phyloP scores from a whole-genome alignment of 1,139 yeast genomes.

The Kodamaea sp. region DNA sequence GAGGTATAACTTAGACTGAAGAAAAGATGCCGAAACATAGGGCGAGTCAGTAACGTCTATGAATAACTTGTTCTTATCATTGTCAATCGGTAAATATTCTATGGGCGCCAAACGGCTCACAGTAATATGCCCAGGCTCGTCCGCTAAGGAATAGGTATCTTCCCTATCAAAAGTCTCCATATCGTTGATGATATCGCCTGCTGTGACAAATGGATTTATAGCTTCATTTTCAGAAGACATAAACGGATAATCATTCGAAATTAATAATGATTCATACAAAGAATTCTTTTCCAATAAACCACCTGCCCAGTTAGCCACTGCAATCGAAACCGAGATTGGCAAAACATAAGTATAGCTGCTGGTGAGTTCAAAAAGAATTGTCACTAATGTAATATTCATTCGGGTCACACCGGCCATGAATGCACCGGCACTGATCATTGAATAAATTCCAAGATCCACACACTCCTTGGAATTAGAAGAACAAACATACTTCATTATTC shows the following conservation, averaged over 20 bases:
- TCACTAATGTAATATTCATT: conserved; percentile 64
- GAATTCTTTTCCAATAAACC: conserved; percentile 53
- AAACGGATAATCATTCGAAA: conserved; percentile 57
- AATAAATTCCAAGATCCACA: conserved; percentile 61
- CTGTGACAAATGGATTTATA: conserved; percentile 33
- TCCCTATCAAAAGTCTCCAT: conserved; percentile 14
- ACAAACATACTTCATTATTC: conserved; percentile 19
- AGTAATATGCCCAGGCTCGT: neutral
- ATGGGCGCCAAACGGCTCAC: neutral
- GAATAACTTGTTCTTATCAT: conserved; percentile 19
- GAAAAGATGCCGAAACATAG: conserved; percentile 31
- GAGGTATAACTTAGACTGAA: conserved; percentile 35
- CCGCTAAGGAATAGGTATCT: conserved; percentile 1
- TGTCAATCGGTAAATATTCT: neutral
- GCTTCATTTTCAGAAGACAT: conserved; percentile 45
- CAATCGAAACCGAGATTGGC: conserved; percentile 58
- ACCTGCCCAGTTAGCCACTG: conserved; percentile 63
- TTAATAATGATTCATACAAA: conserved; percentile 52
- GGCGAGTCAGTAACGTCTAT: conserved; percentile 44
- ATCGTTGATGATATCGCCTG: conserved; percentile 42
- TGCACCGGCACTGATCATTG: conserved; percentile 69
- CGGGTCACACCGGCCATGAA: conserved; percentile 70
- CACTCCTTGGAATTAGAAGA: conserved; percentile 25
- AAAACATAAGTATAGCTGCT: conserved; percentile 61
- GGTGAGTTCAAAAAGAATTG: conserved; percentile 60